phyloP scores from a whole-genome alignment of 495 filamentous ascomycete species.

The Penicillium chermesinum region DNA sequence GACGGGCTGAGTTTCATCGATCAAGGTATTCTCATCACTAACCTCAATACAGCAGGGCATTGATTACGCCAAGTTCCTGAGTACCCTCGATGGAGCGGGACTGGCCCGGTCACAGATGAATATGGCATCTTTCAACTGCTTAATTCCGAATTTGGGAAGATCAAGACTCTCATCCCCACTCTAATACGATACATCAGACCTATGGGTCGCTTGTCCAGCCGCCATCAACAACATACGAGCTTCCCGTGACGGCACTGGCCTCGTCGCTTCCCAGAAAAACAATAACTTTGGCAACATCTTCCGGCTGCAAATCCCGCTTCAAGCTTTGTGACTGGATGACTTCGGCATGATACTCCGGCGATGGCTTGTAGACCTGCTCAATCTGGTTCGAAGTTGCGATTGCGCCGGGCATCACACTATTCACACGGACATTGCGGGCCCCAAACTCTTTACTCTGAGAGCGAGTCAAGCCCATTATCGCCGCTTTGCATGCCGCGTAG shows the following conservation, averaged over 20 bases:
- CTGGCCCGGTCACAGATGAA: no score
- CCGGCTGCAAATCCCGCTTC: slow-evolving; percentile 36
- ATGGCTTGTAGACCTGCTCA: slow-evolving; percentile 34
- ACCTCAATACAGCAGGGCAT: no score
- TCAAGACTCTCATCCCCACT: no score
- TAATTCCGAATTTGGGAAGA: no score
- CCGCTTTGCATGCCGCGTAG: slow-evolving; percentile 26
- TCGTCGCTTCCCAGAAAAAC: slow-evolving; percentile 49
- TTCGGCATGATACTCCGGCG: slow-evolving; percentile 32
- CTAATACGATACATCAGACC: no score
- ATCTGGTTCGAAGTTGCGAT: slow-evolving; percentile 35
- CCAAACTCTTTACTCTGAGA: slow-evolving; percentile 18
- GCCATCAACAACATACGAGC: slow-evolving; percentile 33
- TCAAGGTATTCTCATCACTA: no score
- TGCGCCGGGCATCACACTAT: slow-evolving; percentile 28
- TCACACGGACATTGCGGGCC: slow-evolving; percentile 10
- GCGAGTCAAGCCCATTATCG: slow-evolving; percentile 24
- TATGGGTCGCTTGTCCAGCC: slow-evolving; percentile 18
- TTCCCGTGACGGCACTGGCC: slow-evolving; percentile 45
- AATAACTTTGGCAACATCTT: slow-evolving; percentile 47
- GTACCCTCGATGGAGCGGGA: no score
- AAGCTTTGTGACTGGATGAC: slow-evolving; percentile 36
- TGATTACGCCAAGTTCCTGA: no score
- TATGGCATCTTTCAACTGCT: no score
- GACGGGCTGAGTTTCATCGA: no score